A percentile compares a stretch with the other conserved stretches of the same genome.
Conservation (phyloP, 257 asterid species). For the Oldenlandia corymbosa region DNA sequence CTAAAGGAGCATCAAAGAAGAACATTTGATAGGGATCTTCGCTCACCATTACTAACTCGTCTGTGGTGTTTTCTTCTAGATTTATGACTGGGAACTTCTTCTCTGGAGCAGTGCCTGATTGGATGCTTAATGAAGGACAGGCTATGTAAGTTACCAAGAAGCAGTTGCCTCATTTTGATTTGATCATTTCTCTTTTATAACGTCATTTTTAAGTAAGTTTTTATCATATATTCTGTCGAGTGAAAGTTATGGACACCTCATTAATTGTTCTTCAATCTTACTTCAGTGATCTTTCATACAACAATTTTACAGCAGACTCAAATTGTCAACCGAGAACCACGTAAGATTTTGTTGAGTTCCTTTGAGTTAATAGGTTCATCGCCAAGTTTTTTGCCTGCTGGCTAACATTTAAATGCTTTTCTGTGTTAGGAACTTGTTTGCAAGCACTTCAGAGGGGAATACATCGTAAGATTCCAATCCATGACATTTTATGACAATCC, state of each 20-base stretch:
- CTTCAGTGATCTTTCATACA: conserved; percentile 19
- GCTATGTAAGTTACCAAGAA: conserved; percentile 2
- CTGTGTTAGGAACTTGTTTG: conserved; percentile 17
- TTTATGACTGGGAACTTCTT: conserved; percentile 12
- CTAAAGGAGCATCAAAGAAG: background rate
- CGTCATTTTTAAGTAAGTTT: no score
- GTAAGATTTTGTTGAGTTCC: conserved; percentile 7
- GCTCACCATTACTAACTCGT: background rate
- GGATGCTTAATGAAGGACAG: conserved; percentile 3
- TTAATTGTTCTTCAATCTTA: background rate
- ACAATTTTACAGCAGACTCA: background rate
- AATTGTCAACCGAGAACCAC: background rate
- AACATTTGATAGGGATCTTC: background rate
- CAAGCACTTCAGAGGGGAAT: conserved; percentile 11
- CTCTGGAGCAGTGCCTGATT: conserved; percentile 12
- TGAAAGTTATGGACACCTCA: no score
- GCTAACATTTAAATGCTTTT: conserved; percentile 1
- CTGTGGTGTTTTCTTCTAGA: background rate
- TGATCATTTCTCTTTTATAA: background rate
- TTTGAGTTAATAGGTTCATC: background rate
- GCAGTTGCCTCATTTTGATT: background rate
- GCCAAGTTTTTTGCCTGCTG: background rate
- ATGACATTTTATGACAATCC: background rate
- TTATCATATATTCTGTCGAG: no score
- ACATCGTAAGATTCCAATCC: conserved; percentile 11